These are phyloP conservation scores for Huntiella abstrusa DNA, from an alignment of 2,329 filamentous ascomycete species.

Conservation along the genomic window DNA sequence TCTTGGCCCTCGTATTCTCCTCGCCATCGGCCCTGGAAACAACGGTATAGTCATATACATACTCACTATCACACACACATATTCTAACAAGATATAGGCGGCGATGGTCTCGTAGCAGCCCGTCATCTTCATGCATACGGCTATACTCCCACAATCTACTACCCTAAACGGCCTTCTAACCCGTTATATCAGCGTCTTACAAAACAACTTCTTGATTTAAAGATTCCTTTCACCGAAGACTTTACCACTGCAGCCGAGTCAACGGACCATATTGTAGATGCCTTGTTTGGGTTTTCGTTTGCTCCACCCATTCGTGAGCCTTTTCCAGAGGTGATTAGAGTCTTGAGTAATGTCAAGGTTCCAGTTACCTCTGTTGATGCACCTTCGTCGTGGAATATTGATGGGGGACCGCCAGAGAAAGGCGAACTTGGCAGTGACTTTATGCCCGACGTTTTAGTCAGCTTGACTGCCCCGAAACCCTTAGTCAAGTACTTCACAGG, in stretches of 20 bases:
- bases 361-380: slow-evolving; percentile 82
- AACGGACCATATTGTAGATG: slow-evolving; percentile 71
- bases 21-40: slow-evolving; percentile 78
- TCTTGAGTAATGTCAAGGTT: slow-evolving; percentile 51
- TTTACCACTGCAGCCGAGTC: slow-evolving; percentile 47
- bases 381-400: slow-evolving; percentile 88
- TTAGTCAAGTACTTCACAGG: slow-evolving; percentile 68
- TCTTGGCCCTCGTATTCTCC: slow-evolving; percentile 53
- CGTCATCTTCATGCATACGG: slow-evolving; percentile 84
- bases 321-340: slow-evolving; percentile 63
- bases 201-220: slow-evolving; percentile 68
- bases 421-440: slow-evolving; percentile 64
- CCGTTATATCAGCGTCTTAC: slow-evolving; percentile 55
- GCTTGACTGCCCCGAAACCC: slow-evolving; percentile 84
- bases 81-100: slow-evolving; percentile 34
- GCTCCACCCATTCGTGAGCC: slow-evolving; percentile 82
- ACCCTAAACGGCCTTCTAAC: slow-evolving; percentile 79
- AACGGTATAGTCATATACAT: slow-evolving; percentile 30
- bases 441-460: slow-evolving; percentile 63
- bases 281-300: slow-evolving; percentile 93
- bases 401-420: slow-evolving; percentile 51
- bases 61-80: not conserved
- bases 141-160: slow-evolving; percentile 76
- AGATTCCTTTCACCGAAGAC: slow-evolving; percentile 68
- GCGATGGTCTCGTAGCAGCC: slow-evolving; percentile 85